A percentile compares a stretch with the other conserved stretches of the same genome.
Conservation (phyloP, 805 yeast species). For the Candida morakotiae region DNA sequence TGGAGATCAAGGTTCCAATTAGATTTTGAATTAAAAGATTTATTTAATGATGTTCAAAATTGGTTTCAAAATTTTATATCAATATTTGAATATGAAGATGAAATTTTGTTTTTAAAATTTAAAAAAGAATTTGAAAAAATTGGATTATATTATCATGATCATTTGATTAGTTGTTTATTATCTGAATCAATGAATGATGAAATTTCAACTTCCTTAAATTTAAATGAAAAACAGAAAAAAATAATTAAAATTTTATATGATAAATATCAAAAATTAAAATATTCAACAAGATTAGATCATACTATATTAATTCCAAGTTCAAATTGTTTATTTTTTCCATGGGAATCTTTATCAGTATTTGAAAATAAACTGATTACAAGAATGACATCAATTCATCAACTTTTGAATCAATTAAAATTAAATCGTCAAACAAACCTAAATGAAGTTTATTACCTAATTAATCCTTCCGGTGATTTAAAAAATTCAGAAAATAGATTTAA, state of each 20-base stretch:
- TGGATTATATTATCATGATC: constrained; percentile 2
- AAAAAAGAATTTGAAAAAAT: constrained; percentile 13
- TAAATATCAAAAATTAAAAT: constrained; percentile 13
- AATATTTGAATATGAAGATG: constrained; percentile 40
- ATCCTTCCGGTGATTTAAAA: constrained; percentile 76
- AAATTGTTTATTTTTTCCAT: constrained; percentile 69
- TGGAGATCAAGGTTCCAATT: constrained; percentile 66
- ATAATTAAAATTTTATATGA: constrained; percentile 47
- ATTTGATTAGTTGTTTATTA: constrained; percentile 9
- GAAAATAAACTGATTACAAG: constrained; percentile 59
- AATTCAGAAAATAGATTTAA: constrained; percentile 57
- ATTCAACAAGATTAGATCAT: constrained; percentile 36
- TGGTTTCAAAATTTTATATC: constrained; percentile 83
- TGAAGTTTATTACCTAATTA: constrained; percentile 49
- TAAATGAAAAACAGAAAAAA: constrained; percentile 17
- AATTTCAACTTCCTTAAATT: constrained; percentile 6
- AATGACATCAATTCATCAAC: constrained; percentile 57
- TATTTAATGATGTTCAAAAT: constrained; percentile 57
- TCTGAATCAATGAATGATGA: constrained; percentile 6
- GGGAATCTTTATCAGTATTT: constrained; percentile 77
- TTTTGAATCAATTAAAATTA: constrained; percentile 34
- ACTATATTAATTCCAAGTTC: constrained; percentile 67
- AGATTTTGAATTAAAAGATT: constrained; percentile 50
- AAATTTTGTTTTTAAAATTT: constrained; percentile 17
- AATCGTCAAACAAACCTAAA: background rate